These are phyloP conservation scores for Vitis cinerea DNA, from an alignment of 164 flowering plant species.

Conservation along the genomic window DNA sequence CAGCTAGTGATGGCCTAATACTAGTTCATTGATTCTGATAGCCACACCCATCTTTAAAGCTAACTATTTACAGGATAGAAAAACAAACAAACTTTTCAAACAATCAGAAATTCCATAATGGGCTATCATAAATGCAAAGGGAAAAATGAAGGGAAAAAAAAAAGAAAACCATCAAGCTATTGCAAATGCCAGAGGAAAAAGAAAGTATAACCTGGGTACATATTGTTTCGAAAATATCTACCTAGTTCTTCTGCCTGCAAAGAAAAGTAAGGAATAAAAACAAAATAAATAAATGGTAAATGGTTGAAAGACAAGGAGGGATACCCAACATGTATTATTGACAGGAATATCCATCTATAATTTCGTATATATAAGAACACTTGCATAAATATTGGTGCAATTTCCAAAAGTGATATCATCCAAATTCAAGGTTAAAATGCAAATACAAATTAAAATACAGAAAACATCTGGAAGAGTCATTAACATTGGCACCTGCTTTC, in stretches of 20 bases:
- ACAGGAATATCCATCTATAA: neutral
- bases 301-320: neutral
- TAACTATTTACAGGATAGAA: neutral
- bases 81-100: neutral
- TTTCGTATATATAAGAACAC: neutral
- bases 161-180: neutral
- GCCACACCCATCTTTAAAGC: too few species aligned
- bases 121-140: too few species aligned
- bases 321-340: neutral
- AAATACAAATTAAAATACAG: neutral
- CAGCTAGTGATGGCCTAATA: neutral
- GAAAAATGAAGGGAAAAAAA: too few species aligned
- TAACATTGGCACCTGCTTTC: conserved; percentile 76
- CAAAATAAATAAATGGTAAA: neutral
- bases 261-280: conserved; percentile 1
- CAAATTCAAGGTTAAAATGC: neutral
- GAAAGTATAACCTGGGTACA: conserved; percentile 87
- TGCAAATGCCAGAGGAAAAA: neutral
- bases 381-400: neutral
- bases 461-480: conserved; percentile 2
- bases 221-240: conserved; percentile 93
- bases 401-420: neutral
- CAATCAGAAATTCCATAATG: neutral
- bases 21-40: too few species aligned
- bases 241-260: conserved; percentile 98